These are phyloP conservation scores for Eucalyptus erythrocorys DNA, from an alignment of 345 rosid species.

Conservation along the genomic window DNA sequence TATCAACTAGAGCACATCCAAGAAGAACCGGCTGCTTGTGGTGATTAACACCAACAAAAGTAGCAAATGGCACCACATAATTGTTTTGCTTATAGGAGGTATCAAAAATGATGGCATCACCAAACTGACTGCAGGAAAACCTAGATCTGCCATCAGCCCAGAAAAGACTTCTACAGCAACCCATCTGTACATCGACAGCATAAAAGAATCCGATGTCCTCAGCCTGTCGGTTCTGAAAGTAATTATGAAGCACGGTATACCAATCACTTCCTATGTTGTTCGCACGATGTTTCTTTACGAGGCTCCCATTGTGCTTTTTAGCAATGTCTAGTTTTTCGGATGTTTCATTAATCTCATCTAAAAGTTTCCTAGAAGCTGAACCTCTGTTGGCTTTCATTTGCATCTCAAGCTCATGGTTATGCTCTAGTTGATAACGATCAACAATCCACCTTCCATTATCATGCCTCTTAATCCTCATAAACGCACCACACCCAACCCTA, in stretches of 20 bases:
- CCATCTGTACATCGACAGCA: slow-evolving; percentile 43
- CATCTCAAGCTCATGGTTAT: slow-evolving; percentile 66
- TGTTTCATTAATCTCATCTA: slow-evolving; percentile 37
- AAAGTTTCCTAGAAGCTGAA: slow-evolving; percentile 41
- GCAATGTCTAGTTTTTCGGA: slow-evolving; percentile 30
- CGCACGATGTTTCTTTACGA: slow-evolving; percentile 10
- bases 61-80: slow-evolving; percentile 64
- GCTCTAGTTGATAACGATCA: slow-evolving; percentile 67
- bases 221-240: slow-evolving; percentile 68
- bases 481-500: slow-evolving; percentile 86
- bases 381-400: slow-evolving; percentile 12
- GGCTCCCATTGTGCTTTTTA: slow-evolving; percentile 17
- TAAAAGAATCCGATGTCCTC: slow-evolving; percentile 84
- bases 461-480: slow-evolving; percentile 87
- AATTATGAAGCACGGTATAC: slow-evolving; percentile 57
- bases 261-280: slow-evolving; percentile 68
- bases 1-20: slow-evolving; percentile 73
- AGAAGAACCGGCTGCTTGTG: slow-evolving; percentile 85
- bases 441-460: slow-evolving; percentile 76
- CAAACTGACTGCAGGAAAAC: slow-evolving; percentile 79
- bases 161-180: slow-evolving; percentile 60
- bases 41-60: slow-evolving; percentile 78
- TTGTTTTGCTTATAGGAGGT: slow-evolving; percentile 62
- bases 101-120: slow-evolving; percentile 61
- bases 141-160: slow-evolving; percentile 95